phyloP scores from a whole-genome alignment of 106 monocot species.

The Dendrobium chrysotoxum region DNA sequence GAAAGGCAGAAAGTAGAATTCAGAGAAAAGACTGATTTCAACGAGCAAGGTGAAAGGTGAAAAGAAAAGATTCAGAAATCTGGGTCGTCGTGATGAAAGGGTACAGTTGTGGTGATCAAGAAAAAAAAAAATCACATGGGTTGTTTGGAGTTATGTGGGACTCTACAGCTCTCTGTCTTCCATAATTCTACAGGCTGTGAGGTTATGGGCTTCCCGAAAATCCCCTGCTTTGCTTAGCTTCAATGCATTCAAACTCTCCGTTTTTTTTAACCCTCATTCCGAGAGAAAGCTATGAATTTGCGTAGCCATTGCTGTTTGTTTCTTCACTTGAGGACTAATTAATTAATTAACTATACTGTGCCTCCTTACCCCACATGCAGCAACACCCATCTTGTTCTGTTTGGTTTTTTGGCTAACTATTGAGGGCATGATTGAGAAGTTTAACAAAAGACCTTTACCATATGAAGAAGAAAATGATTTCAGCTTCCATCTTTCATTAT shows the following conservation, averaged over 20 bases:
- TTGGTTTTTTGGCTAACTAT: not conserved
- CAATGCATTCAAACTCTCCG: not conserved
- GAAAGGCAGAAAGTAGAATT: not conserved
- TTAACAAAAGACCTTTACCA: not conserved
- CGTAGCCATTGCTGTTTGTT: not conserved
- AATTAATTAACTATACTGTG: conserved; percentile 1
- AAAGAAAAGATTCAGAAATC: conserved; percentile 5
- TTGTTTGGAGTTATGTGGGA: conserved; percentile 30
- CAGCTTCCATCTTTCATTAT: not conserved
- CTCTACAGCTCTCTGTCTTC: not conserved
- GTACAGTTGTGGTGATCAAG: conserved; percentile 1
- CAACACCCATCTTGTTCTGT: not conserved
- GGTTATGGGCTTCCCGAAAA: conserved; percentile 18
- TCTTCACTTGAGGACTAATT: not conserved
- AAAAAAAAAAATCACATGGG: conserved; percentile 31
- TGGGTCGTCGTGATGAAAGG: conserved; percentile 2
- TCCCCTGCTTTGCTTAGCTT: not conserved
- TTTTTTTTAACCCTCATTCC: not conserved
- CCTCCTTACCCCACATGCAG: not conserved
- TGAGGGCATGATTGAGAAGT: not conserved
- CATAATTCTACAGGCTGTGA: conserved; percentile 39
- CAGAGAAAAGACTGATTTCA: too few species aligned
- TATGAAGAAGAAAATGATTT: not conserved
- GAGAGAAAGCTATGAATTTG: not conserved
- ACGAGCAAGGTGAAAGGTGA: not conserved